Conservation (phyloP, 2,329 filamentous ascomycete genomes). For the Trichophyton schoenleinii region DNA sequence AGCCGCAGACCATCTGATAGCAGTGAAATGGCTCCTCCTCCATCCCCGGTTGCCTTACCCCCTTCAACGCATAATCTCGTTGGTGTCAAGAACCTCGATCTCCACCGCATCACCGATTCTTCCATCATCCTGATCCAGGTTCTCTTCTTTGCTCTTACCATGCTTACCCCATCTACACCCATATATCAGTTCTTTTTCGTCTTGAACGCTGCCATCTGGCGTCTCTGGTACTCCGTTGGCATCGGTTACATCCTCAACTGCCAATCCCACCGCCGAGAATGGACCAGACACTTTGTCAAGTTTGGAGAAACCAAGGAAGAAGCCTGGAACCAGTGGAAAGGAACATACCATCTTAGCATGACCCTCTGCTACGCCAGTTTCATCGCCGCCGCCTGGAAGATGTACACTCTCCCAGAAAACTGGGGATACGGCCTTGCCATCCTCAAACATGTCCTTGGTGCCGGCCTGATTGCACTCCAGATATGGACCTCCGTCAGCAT, state of each 20-base stretch:
- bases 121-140: constrained; percentile 63
- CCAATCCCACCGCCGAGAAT: constrained; percentile 83
- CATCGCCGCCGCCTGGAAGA: constrained; percentile 85
- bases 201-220: constrained; percentile 66
- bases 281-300: constrained; percentile 96
- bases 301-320: constrained; percentile 82
- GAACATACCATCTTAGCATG: constrained; percentile 85
- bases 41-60: constrained; percentile 41
- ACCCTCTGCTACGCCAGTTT: constrained; percentile 81
- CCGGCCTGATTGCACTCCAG: constrained; percentile 69
- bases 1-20: constrained; percentile 22
- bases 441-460: constrained; percentile 75
- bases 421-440: constrained; percentile 79
- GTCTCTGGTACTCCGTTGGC: constrained; percentile 82
- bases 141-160: constrained; percentile 61
- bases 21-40: constrained; percentile 27
- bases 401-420: constrained; percentile 76
- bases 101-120: constrained; percentile 76
- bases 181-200: constrained; percentile 69
- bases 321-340: constrained; percentile 97
- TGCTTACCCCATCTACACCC: constrained; percentile 64
- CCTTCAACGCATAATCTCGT: constrained; percentile 69
- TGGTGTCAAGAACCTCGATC: constrained; percentile 70
- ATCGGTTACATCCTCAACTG: constrained; percentile 72
- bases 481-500: constrained; percentile 88